A percentile compares a stretch with the other conserved stretches of the same genome.
phyloP scores from a whole-genome alignment of 306 rosid genomes.

The Crotalaria pallida region DNA sequence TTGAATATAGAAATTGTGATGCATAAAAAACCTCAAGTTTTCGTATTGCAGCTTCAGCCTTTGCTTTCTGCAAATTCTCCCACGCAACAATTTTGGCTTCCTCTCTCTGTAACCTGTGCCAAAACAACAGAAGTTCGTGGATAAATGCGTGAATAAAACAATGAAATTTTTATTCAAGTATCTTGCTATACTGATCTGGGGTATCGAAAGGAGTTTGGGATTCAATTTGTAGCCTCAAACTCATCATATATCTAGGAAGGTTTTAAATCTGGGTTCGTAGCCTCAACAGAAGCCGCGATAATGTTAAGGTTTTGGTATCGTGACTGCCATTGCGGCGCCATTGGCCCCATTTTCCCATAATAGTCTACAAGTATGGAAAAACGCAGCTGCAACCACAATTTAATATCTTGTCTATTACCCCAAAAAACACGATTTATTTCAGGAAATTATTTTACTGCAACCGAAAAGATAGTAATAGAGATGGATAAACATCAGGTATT shows the following conservation, averaged over 20 bases:
- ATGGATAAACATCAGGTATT: neutral
- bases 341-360: too few species aligned
- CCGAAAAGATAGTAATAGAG: neutral
- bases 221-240: neutral
- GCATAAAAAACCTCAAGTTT: constrained; percentile 56
- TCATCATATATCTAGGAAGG: neutral
- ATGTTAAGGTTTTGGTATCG: too few species aligned
- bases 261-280: too few species aligned
- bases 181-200: neutral
- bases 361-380: too few species aligned
- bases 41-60: constrained; percentile 66
- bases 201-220: neutral
- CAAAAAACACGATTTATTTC: too few species aligned
- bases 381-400: too few species aligned
- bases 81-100: constrained; percentile 76
- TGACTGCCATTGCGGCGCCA: too few species aligned
- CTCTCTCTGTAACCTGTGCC: constrained; percentile 56
- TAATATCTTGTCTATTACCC: too few species aligned
- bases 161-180: neutral
- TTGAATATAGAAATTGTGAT: neutral
- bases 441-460: neutral
- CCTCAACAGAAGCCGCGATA: too few species aligned
- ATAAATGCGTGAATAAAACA: neutral
- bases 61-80: constrained; percentile 82
- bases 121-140: neutral